phyloP scores from a whole-genome alignment of 257 asterid genomes.

The Knoxia roxburghii region DNA sequence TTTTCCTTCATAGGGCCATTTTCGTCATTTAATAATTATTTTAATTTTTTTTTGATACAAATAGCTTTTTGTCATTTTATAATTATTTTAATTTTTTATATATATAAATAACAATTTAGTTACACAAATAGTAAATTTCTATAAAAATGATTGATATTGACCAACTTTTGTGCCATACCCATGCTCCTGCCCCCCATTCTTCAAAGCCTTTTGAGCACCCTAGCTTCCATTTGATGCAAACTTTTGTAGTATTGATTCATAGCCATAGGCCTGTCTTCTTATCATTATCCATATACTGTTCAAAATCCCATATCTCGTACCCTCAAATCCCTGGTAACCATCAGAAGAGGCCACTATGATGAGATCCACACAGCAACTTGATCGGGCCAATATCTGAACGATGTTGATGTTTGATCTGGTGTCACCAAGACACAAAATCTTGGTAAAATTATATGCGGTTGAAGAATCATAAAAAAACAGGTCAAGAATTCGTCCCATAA shows the following conservation, averaged over 20 bases:
- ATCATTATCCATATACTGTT: constrained; percentile 3
- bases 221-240: background rate
- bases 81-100: no score
- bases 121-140: no score
- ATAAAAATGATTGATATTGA: constrained; percentile 2
- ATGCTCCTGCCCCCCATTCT: background rate
- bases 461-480: no score
- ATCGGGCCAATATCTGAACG: background rate
- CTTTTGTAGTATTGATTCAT: background rate
- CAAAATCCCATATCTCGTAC: constrained; percentile 1
- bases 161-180: background rate
- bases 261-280: background rate
- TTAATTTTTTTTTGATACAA: no score
- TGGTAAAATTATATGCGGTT: background rate
- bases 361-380: background rate
- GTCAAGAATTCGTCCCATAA: no score
- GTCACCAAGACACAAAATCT: no score
- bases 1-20: no score
- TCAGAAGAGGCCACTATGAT: constrained; percentile 7
- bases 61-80: no score
- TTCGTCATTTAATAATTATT: no score
- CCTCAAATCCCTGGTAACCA: constrained; percentile 2
- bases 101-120: no score
- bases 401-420: constrained; percentile 5
- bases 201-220: background rate